Conservation (phyloP, 1,284 basidiomycete genomes). For the Malassezia equina region DNA sequence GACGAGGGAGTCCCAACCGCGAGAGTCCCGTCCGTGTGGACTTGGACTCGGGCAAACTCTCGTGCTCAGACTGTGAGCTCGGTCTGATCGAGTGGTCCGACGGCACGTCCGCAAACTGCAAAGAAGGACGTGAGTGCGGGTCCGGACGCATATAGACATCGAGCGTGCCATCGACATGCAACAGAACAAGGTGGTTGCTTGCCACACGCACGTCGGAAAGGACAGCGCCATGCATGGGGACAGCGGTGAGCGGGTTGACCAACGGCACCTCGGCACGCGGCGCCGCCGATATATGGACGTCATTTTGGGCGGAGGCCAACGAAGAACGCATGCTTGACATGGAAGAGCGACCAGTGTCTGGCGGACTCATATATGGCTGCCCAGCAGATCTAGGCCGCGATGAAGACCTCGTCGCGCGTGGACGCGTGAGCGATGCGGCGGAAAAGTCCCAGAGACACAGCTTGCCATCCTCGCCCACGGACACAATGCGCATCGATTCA, state of each 20-base stretch:
- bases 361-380: background rate
- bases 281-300: background rate
- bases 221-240: background rate
- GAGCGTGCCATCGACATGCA: conserved; percentile 13
- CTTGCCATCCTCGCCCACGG: conserved; percentile 41
- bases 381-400: background rate
- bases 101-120: background rate
- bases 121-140: background rate
- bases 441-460: conserved; percentile 43
- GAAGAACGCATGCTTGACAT: background rate
- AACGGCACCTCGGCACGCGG: conserved; percentile 7
- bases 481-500: conserved; percentile 28
- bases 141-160: conserved; percentile 3
- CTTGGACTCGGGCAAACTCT: background rate
- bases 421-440: conserved; percentile 1
- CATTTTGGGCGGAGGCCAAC: background rate
- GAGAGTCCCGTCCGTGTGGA: background rate
- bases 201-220: conserved; percentile 5
- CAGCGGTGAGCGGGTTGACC: conserved; percentile 1
- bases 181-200: background rate
- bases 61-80: background rate
- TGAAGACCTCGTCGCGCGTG: background rate
- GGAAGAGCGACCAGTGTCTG: background rate
- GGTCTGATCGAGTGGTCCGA: background rate
- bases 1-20: background rate